Conservation (phyloP, 148 eudicot genomes). For the Rheum nobile region DNA sequence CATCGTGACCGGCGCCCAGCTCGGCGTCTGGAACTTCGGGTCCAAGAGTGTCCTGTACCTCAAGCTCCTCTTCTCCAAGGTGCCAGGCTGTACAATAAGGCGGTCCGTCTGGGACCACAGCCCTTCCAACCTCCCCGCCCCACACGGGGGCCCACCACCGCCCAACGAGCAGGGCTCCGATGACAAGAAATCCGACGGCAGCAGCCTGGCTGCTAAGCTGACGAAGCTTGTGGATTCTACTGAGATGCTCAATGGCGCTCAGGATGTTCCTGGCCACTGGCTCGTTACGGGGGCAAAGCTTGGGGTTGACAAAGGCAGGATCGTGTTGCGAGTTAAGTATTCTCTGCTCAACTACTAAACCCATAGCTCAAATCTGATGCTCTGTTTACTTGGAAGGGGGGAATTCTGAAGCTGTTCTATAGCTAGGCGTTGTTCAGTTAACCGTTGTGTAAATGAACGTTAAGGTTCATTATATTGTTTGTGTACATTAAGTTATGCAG, state of each 20-base stretch:
- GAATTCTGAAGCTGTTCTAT: not conserved
- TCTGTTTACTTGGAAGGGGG: not conserved
- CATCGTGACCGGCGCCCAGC: slow-evolving; percentile 95
- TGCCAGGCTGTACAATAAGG: slow-evolving; percentile 89
- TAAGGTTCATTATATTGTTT: slow-evolving; percentile 1
- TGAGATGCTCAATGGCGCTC: slow-evolving; percentile 88
- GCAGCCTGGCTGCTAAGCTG: slow-evolving; percentile 41
- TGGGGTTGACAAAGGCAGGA: slow-evolving; percentile 87
- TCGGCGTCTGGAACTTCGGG: slow-evolving; percentile 97
- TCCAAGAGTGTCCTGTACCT: slow-evolving; percentile 79
- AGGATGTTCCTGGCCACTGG: slow-evolving; percentile 97
- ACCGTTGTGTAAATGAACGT: slow-evolving; percentile 7
- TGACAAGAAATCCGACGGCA: slow-evolving; percentile 34
- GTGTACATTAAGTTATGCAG: slow-evolving; percentile 3
- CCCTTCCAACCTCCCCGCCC: slow-evolving; percentile 34
- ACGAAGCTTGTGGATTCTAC: slow-evolving; percentile 76
- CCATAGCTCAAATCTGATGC: not conserved
- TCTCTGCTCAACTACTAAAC: slow-evolving; percentile 74
- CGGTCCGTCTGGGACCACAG: slow-evolving; percentile 98
- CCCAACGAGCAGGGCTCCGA: slow-evolving; percentile 22
- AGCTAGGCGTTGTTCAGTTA: slow-evolving; percentile 2
- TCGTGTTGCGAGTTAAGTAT: slow-evolving; percentile 71
- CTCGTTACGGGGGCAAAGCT: slow-evolving; percentile 93
- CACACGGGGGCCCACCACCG: slow-evolving; percentile 24
- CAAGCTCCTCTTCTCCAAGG: slow-evolving; percentile 92